These are phyloP conservation scores for Eremochloa ophiuroides DNA, from an alignment of 176 grass and related monocot species.

Conservation along the genomic window DNA sequence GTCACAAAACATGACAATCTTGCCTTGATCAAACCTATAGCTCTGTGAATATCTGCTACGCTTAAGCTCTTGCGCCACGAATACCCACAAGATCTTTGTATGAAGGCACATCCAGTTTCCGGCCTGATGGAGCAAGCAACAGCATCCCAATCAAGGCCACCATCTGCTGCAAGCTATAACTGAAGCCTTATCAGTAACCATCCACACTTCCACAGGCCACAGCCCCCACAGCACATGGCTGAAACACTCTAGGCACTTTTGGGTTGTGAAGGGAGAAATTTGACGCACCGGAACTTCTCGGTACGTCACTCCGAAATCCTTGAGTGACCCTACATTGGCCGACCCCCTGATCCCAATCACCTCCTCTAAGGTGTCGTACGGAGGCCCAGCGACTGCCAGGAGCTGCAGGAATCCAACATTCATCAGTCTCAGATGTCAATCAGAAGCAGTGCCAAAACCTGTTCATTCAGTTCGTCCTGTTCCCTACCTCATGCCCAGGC, in stretches of 20 bases:
- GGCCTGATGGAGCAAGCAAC: conserved; percentile 53
- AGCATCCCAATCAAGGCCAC: conserved; percentile 64
- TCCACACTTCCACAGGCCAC: background rate
- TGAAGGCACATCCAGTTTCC: conserved; percentile 71
- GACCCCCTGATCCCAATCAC: conserved; percentile 85
- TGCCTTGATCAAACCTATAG: conserved; percentile 72
- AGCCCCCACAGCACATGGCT: background rate
- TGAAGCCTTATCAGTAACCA: background rate
- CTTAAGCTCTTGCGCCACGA: conserved; percentile 78
- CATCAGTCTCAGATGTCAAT: conserved; percentile 1
- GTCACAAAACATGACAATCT: background rate
- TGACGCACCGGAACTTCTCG: conserved; percentile 60
- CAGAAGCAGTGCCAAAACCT: background rate
- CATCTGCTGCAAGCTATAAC: conserved; percentile 78
- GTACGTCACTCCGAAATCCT: conserved; percentile 80
- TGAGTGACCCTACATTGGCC: conserved; percentile 70
- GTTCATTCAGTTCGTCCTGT: background rate
- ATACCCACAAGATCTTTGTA: conserved; percentile 92
- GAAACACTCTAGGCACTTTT: background rate
- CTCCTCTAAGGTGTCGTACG: conserved; percentile 87
- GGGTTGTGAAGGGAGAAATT: background rate
- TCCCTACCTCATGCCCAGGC: conserved; percentile 71
- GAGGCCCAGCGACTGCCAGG: conserved; percentile 71
- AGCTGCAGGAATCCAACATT: conserved; percentile 37
- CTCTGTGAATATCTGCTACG: conserved; percentile 55